Evolutionary conservation across 257 asterid genomes (phyloP).

Genomic region (Nicotiana knightiana): DNA sequence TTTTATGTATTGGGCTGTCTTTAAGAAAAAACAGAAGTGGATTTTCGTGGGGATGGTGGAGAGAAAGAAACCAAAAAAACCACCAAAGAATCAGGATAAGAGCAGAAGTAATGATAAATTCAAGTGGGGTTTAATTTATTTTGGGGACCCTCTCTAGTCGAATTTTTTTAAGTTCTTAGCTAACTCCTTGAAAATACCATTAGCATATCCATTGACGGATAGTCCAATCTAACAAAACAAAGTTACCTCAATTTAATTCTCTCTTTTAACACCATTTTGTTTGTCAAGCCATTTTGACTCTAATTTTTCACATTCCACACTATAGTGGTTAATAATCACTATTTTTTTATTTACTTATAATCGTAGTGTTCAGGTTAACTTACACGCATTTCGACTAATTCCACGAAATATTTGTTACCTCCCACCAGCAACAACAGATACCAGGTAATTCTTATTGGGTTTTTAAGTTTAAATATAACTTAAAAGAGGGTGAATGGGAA

Average conservation of each 20-base stretch:
- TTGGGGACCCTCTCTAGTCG: not conserved
- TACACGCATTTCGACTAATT: too few relatives aligned
- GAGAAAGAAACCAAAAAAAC: not conserved
- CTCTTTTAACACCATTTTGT: not conserved
- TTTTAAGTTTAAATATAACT: too few relatives aligned
- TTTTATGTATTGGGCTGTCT: not conserved
- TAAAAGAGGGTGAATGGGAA: too few relatives aligned
- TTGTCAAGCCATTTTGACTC: too few relatives aligned
- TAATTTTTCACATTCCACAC: too few relatives aligned
- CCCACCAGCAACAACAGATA: too few relatives aligned
- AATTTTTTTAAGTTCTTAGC: not conserved
- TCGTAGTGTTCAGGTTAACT: too few relatives aligned
- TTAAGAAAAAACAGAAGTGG: too few relatives aligned
- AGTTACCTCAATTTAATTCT: not conserved
- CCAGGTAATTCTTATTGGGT: too few relatives aligned
- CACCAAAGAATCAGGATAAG: not conserved
- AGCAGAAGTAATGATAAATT: not conserved
- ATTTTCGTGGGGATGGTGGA: not conserved
- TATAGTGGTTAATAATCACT: too few relatives aligned
- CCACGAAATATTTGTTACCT: accelerated
- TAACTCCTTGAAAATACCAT: not conserved
- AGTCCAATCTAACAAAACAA: not conserved
- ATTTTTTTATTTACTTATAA: too few relatives aligned
- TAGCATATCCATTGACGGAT: not conserved
- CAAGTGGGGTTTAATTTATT: not conserved